Base-by-base conservation (phyloP, 495 filamentous ascomycete genomes). In the Hypomontagnella monticulosa region DNA sequence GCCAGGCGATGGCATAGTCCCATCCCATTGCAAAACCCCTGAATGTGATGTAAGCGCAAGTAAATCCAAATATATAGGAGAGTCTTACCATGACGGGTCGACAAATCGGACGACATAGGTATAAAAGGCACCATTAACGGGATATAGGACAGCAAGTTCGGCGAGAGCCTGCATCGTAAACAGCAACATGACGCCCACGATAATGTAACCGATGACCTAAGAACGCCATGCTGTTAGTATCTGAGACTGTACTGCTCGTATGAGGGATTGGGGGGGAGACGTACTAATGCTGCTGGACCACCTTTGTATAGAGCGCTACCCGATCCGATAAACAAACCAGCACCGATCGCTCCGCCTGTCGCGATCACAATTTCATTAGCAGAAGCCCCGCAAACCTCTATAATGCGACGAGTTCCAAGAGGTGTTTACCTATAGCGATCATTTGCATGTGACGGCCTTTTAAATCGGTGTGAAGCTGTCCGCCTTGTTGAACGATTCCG, bases 21-120 rank as follows among this genome's bases (percentile, higher is more conserved):
- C 88, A 90, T 18, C 91, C 91, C 77, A 93, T 89, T 52, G 91
- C 88, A 69, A 93, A 93, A 14, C 91, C 91, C 76, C 76, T 78
- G 18, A 7, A 40, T 2, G 23, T 6, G 23, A 27, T 0, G n/a
- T 52, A 52, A 15, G 41, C 34, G 15, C n/a, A 19, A 23, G 55
- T 36, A 14, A 32, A 16, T 34, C 16, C 14, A n/a, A 36, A 40
- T 11, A 41, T 5, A 14, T 33, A 7, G 3, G 12, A 38, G n/a
- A 18, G 10, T 54, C 74, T 40, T 62, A 73, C 81, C 92, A 84
- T 61, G 87, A 86, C 20, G 87, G 85, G 62, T 90, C 86, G 57
- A 91, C 79, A 63, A 92, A 88, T 60, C 89, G 84, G 58, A 88
- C 78, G 44, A 88, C 85, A 43, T 89, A 89, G 20, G 88, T 77